phyloP scores from a whole-genome alignment of 1,284 basidiomycete genomes.

The Austropuccinia psidii region DNA sequence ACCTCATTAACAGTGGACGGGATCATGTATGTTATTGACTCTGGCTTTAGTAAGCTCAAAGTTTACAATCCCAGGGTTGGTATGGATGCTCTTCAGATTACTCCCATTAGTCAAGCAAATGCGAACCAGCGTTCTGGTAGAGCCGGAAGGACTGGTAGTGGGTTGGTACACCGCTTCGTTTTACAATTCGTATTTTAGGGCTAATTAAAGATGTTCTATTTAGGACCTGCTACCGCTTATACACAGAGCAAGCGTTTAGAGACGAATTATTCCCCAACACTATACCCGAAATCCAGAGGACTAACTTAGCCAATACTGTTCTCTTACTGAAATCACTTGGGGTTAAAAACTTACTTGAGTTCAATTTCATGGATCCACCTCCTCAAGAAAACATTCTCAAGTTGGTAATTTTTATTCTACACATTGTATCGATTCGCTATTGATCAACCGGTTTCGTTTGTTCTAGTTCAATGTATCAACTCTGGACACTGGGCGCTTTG shows the following conservation, averaged over 20 bases:
- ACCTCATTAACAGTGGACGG: slow-evolving; percentile 96
- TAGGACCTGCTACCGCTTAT: slow-evolving; percentile 85
- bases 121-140: slow-evolving; percentile 90
- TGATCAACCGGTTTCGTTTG: slow-evolving; percentile 64
- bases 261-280: slow-evolving; percentile 96
- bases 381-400: slow-evolving; percentile 51
- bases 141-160: slow-evolving; percentile 89
- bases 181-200: background rate
- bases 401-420: background rate
- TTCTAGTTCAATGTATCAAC: slow-evolving; percentile 95
- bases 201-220: background rate
- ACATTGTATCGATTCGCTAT: background rate
- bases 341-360: slow-evolving; percentile 84
- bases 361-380: slow-evolving; percentile 98
- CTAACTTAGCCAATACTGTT: slow-evolving; percentile 94
- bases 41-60: slow-evolving; percentile 94
- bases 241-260: slow-evolving; percentile 89
- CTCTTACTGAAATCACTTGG: slow-evolving; percentile 88
- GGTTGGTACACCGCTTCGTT: slow-evolving; percentile 1
- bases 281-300: slow-evolving; percentile 96
- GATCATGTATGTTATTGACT: slow-evolving; percentile 92
- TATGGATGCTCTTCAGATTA: slow-evolving; percentile 98
- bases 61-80: slow-evolving; percentile 99
- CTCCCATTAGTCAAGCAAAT: slow-evolving; percentile 94
- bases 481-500: slow-evolving; percentile 95